phyloP scores from a whole-genome alignment of 116 monocot species.

The Posidonia oceanica region DNA sequence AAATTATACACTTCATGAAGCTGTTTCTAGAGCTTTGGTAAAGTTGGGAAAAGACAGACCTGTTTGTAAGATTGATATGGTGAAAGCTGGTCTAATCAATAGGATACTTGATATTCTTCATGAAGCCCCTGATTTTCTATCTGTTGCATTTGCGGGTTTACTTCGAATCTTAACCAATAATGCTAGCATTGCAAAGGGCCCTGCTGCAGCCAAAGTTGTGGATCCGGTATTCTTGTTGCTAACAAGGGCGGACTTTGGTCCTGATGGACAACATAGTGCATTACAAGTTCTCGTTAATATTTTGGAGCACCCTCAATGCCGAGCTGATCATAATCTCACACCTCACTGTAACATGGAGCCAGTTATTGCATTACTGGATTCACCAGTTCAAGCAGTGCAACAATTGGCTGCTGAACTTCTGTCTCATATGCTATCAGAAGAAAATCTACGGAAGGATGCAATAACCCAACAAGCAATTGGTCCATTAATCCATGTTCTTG shows the following conservation, averaged over 20 bases:
- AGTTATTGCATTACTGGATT: slow-evolving; percentile 67
- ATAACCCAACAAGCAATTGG: slow-evolving; percentile 68
- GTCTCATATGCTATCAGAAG: slow-evolving; percentile 78
- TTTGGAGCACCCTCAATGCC: slow-evolving; percentile 82
- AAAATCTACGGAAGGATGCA: slow-evolving; percentile 76
- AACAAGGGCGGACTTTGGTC: slow-evolving; percentile 52
- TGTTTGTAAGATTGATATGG: slow-evolving; percentile 93
- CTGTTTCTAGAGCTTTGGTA: slow-evolving; percentile 72
- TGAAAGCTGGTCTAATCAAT: slow-evolving; percentile 78
- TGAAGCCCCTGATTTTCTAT: slow-evolving; percentile 85
- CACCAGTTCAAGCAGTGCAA: slow-evolving; percentile 72
- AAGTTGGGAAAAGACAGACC: slow-evolving; percentile 91
- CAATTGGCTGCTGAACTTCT: slow-evolving; percentile 90
- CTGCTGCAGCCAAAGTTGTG: slow-evolving; percentile 81
- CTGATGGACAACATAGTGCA: slow-evolving; percentile 85
- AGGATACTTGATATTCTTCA: slow-evolving; percentile 65
- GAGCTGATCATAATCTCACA: slow-evolving; percentile 59
- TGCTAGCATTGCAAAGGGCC: slow-evolving; percentile 86
- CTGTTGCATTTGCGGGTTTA: slow-evolving; percentile 58
- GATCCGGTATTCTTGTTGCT: slow-evolving; percentile 62
- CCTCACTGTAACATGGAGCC: slow-evolving; percentile 61
- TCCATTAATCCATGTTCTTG: slow-evolving; percentile 83
- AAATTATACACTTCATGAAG: slow-evolving; percentile 68
- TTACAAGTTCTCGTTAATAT: slow-evolving; percentile 91
- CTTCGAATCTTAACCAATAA: slow-evolving; percentile 94